These are phyloP conservation scores for Allantophomopsis cytisporea DNA, from an alignment of 2,329 filamentous ascomycete genomes.

Conservation along the genomic window DNA sequence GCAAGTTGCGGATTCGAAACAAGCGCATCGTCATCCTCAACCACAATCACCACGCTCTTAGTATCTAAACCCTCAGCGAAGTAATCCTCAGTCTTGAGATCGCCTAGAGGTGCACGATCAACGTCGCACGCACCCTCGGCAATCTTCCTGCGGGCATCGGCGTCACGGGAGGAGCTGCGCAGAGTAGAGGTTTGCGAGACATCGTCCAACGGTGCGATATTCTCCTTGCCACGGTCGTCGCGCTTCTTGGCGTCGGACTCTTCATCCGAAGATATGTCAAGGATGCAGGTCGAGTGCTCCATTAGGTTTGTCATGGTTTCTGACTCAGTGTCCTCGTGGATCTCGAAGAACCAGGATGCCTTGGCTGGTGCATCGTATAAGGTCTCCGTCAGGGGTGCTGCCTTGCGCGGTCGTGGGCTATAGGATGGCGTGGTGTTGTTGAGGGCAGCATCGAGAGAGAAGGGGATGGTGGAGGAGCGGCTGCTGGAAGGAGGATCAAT, in stretches of 20 bases:
- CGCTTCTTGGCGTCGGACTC: conserved; percentile 39
- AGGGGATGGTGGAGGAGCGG: conserved; percentile 42
- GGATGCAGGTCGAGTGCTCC: conserved; percentile 73
- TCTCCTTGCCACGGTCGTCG: conserved; percentile 75
- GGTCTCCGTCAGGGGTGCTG: conserved; percentile 10
- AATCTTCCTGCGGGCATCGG: conserved; percentile 10
- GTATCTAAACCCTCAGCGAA: conserved; percentile 54
- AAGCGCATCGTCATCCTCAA: conserved; percentile 42
- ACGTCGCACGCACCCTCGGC: conserved; percentile 48
- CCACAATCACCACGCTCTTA: conserved; percentile 44
- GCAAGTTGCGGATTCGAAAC: conserved; percentile 15
- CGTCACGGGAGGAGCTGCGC: conserved; percentile 7
- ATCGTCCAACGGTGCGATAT: conserved; percentile 64
- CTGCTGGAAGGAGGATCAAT: conserved; percentile 50
- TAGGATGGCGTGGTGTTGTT: conserved; percentile 60
- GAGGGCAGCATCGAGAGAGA: conserved; percentile 75
- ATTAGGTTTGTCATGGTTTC: conserved; percentile 87
- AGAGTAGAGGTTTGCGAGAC: conserved; percentile 36
- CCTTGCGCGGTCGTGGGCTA: conserved; percentile 26
- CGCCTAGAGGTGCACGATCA: conserved; percentile 49
- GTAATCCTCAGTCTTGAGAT: conserved; percentile 54
- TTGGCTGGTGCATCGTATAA: conserved; percentile 36
- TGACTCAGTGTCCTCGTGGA: conserved; percentile 83
- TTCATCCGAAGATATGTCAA: conserved; percentile 87
- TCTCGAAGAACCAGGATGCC: conserved; percentile 79